Evolutionary conservation across 768 basidiomycete species (phyloP).

Genomic region (Filobasidium wieringae): DNA sequence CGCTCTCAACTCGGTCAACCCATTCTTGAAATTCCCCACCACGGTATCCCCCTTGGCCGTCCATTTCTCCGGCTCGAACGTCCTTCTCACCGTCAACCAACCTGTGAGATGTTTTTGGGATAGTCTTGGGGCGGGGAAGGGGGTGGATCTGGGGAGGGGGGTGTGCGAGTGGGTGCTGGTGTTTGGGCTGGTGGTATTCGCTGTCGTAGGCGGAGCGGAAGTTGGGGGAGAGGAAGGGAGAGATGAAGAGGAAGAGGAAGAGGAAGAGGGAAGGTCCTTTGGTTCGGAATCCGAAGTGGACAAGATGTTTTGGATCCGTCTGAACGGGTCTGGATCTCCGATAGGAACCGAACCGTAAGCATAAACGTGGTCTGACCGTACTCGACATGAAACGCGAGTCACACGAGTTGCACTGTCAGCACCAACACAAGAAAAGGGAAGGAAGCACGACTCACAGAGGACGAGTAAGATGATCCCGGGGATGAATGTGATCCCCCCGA

Average conservation of each 20-base stretch:
- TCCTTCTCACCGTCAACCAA: conserved; percentile 26
- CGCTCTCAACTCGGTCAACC: not conserved
- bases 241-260: too few species aligned
- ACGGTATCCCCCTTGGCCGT: not conserved
- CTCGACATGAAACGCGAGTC: not conserved
- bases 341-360: conserved; percentile 81
- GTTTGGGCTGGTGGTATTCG: too few species aligned
- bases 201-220: too few species aligned
- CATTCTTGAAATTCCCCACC: not conserved
- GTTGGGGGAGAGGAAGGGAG: too few species aligned
- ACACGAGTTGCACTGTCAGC: too few species aligned
- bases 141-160: not conserved
- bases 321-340: conserved; percentile 45
- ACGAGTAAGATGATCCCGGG: conserved; percentile 56
- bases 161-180: not conserved
- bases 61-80: not conserved
- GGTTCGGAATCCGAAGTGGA: not conserved
- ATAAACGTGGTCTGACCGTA: conserved; percentile 17
- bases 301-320: conserved; percentile 19
- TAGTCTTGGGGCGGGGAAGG: not conserved
- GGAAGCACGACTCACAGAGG: conserved; percentile 36
- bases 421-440: not conserved
- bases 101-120: conserved; percentile 21
- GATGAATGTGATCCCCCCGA: conserved; percentile 82
- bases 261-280: too few species aligned